phyloP scores from a whole-genome alignment of 352 stramenopile species.

The Paralagenidium karlingii region DNA sequence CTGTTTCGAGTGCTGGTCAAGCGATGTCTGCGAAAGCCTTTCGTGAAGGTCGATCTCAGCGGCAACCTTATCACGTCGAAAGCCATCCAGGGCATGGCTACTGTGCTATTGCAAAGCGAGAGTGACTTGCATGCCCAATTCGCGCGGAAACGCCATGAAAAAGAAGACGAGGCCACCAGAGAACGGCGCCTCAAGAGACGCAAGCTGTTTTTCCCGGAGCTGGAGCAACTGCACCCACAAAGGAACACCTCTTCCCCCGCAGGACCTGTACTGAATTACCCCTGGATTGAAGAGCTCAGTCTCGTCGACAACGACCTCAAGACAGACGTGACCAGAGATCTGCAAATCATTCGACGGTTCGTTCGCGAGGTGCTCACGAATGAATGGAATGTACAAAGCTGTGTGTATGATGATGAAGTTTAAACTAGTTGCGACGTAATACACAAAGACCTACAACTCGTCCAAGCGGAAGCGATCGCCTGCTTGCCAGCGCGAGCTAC shows the following conservation, averaged over 20 bases:
- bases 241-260: no score
- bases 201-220: no score
- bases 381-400: conserved; percentile 39
- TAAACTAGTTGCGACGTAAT: conserved; percentile 11
- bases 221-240: no score
- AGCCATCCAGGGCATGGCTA: conserved; percentile 22
- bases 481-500: conserved; percentile 10
- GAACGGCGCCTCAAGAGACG: no score
- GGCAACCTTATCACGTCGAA: conserved; percentile 58
- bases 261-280: no score
- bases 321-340: conserved; percentile 9
- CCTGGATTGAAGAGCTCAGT: conserved; percentile 47
- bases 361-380: conserved; percentile 46
- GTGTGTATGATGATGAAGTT: conserved; percentile 79
- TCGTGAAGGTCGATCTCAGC: conserved; percentile 41
- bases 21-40: conserved; percentile 22
- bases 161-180: no score
- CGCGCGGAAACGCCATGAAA: no score
- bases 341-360: conserved; percentile 14
- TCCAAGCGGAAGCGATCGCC: conserved; percentile 8
- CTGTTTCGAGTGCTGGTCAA: conserved; percentile 38
- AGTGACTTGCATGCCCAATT: no score
- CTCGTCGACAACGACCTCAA: conserved; percentile 66
- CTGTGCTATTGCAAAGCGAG: no score
- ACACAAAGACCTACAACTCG: conserved; percentile 3